These are phyloP conservation scores for Kappamyces sp. DNA, from an alignment of 192 early-diverging fungal genomes.

Conservation along the genomic window DNA sequence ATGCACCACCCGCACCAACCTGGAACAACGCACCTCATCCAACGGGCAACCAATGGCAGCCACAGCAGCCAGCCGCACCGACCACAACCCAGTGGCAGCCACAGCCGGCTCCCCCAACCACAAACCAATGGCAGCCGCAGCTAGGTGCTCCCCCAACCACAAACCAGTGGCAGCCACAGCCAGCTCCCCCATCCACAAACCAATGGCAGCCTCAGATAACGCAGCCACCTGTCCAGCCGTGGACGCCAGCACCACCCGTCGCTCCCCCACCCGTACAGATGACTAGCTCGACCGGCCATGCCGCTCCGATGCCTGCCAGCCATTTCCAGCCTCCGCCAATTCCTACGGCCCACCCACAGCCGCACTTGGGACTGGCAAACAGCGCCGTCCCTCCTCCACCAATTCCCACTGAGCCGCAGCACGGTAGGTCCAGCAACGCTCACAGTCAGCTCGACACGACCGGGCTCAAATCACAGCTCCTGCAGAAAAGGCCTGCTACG, in stretches of 20 bases:
- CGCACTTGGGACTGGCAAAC: neutral
- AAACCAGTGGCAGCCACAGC: neutral
- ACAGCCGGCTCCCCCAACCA: neutral
- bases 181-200: neutral
- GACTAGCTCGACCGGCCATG: slow-evolving; percentile 11
- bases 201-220: slow-evolving; percentile 7
- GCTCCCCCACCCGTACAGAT: neutral
- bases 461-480: slow-evolving; percentile 69
- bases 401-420: no score
- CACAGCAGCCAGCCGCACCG: neutral
- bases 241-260: slow-evolving; percentile 1
- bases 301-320: slow-evolving; percentile 4
- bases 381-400: no score
- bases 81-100: neutral
- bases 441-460: slow-evolving; percentile 33
- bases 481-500: slow-evolving; percentile 60
- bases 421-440: no score
- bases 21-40: neutral
- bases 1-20: neutral
- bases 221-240: neutral
- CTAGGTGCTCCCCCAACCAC: neutral
- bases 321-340: slow-evolving; percentile 12
- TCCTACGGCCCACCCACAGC: neutral
- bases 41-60: neutral
- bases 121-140: neutral